Percentiles rank a stretch among this genome's conserved stretches.
phyloP scores from a whole-genome alignment of 768 basidiomycete genomes.

The Rhizopogon vinicolor region DNA sequence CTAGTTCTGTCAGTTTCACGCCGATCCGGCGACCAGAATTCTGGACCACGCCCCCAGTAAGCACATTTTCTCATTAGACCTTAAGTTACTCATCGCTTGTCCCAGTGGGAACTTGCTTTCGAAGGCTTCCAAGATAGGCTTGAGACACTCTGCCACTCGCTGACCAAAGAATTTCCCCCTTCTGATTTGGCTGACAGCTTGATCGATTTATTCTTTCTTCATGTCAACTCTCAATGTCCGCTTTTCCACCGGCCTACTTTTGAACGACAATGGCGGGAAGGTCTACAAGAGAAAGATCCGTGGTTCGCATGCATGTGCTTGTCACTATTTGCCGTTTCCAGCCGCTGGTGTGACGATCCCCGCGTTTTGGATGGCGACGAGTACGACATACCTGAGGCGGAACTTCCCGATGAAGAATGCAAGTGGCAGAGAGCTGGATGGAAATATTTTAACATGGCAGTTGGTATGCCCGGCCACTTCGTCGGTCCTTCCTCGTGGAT shows the following conservation, averaged over 20 bases:
- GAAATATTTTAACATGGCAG: conserved; percentile 54
- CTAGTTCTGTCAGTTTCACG: conserved; percentile 16
- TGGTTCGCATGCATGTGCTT: conserved; percentile 63
- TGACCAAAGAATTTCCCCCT: conserved; percentile 54
- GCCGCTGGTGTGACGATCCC: conserved; percentile 59
- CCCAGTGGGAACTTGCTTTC: conserved; percentile 56
- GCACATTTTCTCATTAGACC: conserved; percentile 12
- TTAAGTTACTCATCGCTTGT: background rate
- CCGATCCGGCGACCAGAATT: conserved; percentile 40
- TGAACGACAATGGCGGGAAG: conserved; percentile 50
- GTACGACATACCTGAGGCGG: conserved; percentile 16
- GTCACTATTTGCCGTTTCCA: conserved; percentile 63
- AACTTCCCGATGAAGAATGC: conserved; percentile 20
- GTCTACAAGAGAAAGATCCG: conserved; percentile 47
- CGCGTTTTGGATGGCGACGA: conserved; percentile 43
- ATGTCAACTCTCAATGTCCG: conserved; percentile 56
- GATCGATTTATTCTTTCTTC: conserved; percentile 64
- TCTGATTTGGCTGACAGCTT: conserved; percentile 52
- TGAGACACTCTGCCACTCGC: conserved; percentile 25
- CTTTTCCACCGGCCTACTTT: conserved; percentile 73
- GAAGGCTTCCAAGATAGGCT: conserved; percentile 37
- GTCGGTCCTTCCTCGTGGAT: conserved; percentile 2
- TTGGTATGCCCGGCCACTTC: conserved; percentile 32
- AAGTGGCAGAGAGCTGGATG: conserved; percentile 56
- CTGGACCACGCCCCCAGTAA: conserved; percentile 55